Base-by-base conservation (phyloP, 768 basidiomycete genomes). In the Mycena alexandri region DNA sequence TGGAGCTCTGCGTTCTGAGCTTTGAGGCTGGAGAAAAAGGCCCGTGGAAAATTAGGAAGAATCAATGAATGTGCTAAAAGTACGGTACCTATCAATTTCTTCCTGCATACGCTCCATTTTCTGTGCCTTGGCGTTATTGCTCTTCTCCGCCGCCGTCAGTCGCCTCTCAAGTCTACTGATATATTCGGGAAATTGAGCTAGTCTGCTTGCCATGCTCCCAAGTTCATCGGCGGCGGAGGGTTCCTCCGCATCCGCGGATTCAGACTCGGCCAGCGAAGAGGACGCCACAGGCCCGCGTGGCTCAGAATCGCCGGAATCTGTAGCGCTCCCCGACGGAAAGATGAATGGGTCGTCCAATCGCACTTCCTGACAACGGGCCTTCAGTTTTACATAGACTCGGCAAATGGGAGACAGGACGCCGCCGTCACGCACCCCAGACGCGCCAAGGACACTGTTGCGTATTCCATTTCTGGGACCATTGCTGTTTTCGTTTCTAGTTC, bases 81-180 rank as follows among this genome's bases (percentile, higher is more conserved):
- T 19, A 16, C 34, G 48, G 34, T n/a, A 71, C 72, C 42, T 61
- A 51, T 73, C 64, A 38, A 77, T 71, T 44, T 77, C 75, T 43
- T 72, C 63, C 55, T 78, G 72, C 36, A 82, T 64, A 50, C 73
- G 69, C 11, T 60, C 59, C 38, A 83, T 81, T 62, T 74, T 75
- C 46, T 65, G 72, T 36, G 73, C 73, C 67, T 84, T 85, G 5
- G 73, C 74, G 5, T 73, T 72, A 16, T 78, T 79, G 25, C 79
- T 77, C 48, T 79, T 77, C 48, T 78, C 78, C 52, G 80, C 74
- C 22, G 83, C 81, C 11, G 70, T 69, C 12, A 75, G 67, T 61
- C 79, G 80, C 42, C 81, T 76, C 65, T 86, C 83, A 42, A 86
- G 76, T 58, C 76, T 78, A 38, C 65, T 65, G 46, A 85, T 74